Percentiles rank a stretch among this genome's conserved stretches.
Evolutionary conservation across 176 grass and related monocot species (phyloP).

Genomic region (Tuctoria greenei): DNA sequence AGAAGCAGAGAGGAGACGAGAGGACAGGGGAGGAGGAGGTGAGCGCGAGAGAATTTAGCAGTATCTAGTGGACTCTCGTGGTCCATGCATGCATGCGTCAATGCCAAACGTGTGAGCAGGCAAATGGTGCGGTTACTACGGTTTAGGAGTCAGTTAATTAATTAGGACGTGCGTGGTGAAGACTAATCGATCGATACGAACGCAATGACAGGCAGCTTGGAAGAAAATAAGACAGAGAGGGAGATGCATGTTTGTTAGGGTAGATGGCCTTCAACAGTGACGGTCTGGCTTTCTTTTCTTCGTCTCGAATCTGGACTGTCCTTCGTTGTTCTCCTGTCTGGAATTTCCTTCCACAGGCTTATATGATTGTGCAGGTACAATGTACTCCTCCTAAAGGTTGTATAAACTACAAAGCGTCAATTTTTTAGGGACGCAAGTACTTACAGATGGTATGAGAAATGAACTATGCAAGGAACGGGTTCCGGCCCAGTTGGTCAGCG

Average conservation of each 20-base stretch:
- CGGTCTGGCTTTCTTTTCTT: slow-evolving; percentile 1
- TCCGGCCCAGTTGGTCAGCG: no score
- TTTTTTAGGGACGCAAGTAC: no score
- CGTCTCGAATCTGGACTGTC: neutral
- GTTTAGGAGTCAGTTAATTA: slow-evolving; percentile 18
- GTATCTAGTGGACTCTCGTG: neutral
- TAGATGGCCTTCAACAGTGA: slow-evolving; percentile 28
- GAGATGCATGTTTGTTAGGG: slow-evolving; percentile 30
- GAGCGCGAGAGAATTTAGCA: slow-evolving; percentile 1
- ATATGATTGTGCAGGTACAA: neutral
- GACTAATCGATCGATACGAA: neutral
- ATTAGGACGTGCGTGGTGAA: slow-evolving; percentile 10
- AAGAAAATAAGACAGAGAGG: neutral
- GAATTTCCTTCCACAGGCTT: neutral
- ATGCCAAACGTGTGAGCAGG: slow-evolving; percentile 42
- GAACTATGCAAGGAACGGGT: no score
- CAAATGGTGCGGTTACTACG: slow-evolving; percentile 34
- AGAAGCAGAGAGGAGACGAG: neutral
- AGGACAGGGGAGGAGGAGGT: neutral
- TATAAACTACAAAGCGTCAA: no score
- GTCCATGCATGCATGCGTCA: slow-evolving; percentile 14
- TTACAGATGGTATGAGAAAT: no score
- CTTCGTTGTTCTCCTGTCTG: neutral
- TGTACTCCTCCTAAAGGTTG: no score
- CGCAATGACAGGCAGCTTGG: no score